These are phyloP conservation scores for Casuarina equisetifolia DNA, from an alignment of 306 rosid species.

Conservation along the genomic window DNA sequence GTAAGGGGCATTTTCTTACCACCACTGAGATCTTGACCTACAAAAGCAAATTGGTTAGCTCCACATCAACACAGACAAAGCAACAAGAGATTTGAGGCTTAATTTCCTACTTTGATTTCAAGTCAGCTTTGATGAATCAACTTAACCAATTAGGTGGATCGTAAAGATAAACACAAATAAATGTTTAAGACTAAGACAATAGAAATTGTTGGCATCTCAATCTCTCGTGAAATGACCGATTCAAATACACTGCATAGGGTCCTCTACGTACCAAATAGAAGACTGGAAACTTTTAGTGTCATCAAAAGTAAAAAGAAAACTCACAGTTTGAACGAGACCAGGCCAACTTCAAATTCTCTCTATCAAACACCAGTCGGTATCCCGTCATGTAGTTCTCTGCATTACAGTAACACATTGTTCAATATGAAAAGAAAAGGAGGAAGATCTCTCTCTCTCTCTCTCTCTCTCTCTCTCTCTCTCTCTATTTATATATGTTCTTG, in stretches of 20 bases:
- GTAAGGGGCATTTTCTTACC: conserved; percentile 50
- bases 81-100: conserved; percentile 12
- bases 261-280: not conserved
- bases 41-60: conserved; percentile 25
- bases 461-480: too few species aligned
- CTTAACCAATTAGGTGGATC: not conserved
- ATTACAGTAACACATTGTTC: conserved; percentile 14
- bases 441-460: not conserved
- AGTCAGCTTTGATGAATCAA: not conserved
- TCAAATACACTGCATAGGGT: not conserved
- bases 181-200: not conserved
- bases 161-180: not conserved
- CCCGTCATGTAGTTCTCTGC: conserved; percentile 94
- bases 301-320: conserved; percentile 33
- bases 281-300: not conserved
- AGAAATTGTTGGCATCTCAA: not conserved
- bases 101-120: not conserved
- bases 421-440: not conserved
- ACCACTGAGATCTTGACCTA: conserved; percentile 78
- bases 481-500: too few species aligned
- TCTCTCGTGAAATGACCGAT: not conserved
- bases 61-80: not conserved
- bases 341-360: conserved; percentile 71
- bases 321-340: conserved; percentile 90
- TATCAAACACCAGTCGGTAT: conserved; percentile 81